A percentile compares a stretch with the other conserved stretches of the same genome.
Conservation (phyloP, 169 alveolate genomes). For the Neospora caninum region DNA sequence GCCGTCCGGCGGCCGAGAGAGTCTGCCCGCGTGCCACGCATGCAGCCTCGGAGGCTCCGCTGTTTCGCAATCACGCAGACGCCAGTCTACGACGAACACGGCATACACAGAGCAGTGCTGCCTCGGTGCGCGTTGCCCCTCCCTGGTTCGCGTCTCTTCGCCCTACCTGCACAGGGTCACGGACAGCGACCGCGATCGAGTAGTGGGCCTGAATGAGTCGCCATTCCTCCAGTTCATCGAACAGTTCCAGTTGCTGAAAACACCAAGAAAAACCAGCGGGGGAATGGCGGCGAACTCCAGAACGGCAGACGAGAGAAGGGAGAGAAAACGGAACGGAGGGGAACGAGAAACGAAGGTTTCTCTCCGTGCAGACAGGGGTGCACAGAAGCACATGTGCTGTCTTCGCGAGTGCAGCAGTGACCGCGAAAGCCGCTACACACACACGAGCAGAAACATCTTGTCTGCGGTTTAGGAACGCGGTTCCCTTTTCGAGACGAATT, state of each 20-base stretch:
- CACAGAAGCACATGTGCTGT: not conserved
- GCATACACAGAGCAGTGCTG: not conserved
- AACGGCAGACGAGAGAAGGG: not conserved
- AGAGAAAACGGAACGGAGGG: not conserved
- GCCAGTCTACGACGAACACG: no score
- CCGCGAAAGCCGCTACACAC: no score
- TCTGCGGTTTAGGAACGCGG: no score
- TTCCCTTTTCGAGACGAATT: no score
- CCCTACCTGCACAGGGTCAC: not conserved
- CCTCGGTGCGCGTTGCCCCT: no score
- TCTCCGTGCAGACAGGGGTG: not conserved
- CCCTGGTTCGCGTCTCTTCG: not conserved
- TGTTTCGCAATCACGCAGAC: no score
- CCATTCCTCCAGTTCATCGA: constrained; percentile 81
- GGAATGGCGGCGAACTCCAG: not conserved
- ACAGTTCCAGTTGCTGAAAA: constrained; percentile 74
- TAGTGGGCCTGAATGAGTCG: constrained; percentile 72
- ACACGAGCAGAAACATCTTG: no score
- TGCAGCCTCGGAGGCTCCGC: no score
- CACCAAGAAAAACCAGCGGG: not conserved
- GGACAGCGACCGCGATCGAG: constrained; percentile 39
- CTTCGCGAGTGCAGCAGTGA: no score
- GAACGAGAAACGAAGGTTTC: not conserved
- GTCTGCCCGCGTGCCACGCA: no score
- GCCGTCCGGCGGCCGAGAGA: no score